Evolutionary conservation across 2,329 filamentous ascomycete genomes (phyloP).

Genomic region (Colletotrichum viniferum): DNA sequence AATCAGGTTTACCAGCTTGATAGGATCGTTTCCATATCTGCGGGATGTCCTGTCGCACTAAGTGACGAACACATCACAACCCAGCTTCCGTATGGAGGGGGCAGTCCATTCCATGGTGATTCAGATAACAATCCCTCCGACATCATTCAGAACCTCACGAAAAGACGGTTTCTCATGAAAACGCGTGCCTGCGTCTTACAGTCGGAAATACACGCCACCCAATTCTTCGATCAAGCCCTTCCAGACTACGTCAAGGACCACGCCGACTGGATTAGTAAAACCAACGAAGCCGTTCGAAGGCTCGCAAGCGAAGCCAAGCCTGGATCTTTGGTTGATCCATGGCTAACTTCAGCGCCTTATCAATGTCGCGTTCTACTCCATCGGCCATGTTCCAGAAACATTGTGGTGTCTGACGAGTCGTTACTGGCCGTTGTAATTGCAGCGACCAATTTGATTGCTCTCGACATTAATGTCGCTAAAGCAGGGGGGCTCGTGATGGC

Average conservation of each 20-base stretch:
- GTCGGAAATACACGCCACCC: background rate
- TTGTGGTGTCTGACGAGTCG: background rate
- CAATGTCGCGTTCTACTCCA: background rate
- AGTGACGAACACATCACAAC: background rate
- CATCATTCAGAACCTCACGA: background rate
- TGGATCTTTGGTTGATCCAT: background rate
- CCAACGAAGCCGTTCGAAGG: background rate
- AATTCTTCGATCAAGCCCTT: background rate
- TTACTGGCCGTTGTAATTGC: background rate
- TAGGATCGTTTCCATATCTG: background rate
- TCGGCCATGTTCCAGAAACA: background rate
- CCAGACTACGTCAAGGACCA: background rate
- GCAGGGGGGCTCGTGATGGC: background rate
- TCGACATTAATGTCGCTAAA: background rate
- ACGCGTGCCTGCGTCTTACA: background rate
- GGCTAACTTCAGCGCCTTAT: background rate
- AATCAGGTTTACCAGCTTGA: background rate
- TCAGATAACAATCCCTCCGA: accelerated
- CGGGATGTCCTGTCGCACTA: background rate
- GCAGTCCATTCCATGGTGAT: background rate
- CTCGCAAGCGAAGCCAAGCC: accelerated
- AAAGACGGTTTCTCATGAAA: background rate
- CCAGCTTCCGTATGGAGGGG: background rate
- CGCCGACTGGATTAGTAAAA: background rate
- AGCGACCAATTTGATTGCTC: background rate